A percentile compares a stretch with the other conserved stretches of the same genome.
Evolutionary conservation across 371 early-diverging fungal species (phyloP).

Genomic region (Mucor plumbeus): DNA sequence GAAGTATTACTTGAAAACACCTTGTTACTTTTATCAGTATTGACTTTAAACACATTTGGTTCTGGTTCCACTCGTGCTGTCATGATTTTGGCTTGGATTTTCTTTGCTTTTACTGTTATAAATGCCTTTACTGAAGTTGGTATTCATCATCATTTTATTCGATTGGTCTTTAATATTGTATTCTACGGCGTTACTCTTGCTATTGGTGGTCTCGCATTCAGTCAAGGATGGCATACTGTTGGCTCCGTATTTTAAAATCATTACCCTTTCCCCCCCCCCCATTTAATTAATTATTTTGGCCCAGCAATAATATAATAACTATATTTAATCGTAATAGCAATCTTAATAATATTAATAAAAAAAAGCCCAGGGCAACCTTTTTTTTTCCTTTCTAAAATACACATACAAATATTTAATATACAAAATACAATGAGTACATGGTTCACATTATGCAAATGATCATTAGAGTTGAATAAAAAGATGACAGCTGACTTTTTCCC

Average conservation of each 20-base stretch:
- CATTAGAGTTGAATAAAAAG: background rate
- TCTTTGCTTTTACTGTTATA: constrained; percentile 28
- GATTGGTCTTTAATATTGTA: constrained; percentile 22
- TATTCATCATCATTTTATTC: constrained; percentile 20
- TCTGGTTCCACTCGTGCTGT: constrained; percentile 32
- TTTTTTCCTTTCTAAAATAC: background rate
- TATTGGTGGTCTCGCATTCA: constrained; percentile 35
- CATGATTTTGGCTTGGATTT: constrained; percentile 40
- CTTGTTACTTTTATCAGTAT: constrained; percentile 38
- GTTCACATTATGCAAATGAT: no score
- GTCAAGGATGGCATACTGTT: constrained; percentile 20
- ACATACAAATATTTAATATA: no score
- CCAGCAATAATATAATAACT: background rate
- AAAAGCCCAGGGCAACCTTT: background rate
- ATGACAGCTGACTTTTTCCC: constrained; percentile 6
- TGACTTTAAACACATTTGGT: constrained; percentile 38
- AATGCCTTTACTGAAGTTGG: constrained; percentile 26
- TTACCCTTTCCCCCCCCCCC: background rate
- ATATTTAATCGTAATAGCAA: background rate
- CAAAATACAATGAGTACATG: no score
- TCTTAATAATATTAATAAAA: background rate
- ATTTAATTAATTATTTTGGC: background rate
- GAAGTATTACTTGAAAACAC: constrained; percentile 43
- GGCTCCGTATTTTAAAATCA: constrained; percentile 4
- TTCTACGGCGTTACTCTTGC: constrained; percentile 32